Base-by-base conservation (phyloP, 2,329 filamentous ascomycete species). In the Pezizomycotina sp. region DNA sequence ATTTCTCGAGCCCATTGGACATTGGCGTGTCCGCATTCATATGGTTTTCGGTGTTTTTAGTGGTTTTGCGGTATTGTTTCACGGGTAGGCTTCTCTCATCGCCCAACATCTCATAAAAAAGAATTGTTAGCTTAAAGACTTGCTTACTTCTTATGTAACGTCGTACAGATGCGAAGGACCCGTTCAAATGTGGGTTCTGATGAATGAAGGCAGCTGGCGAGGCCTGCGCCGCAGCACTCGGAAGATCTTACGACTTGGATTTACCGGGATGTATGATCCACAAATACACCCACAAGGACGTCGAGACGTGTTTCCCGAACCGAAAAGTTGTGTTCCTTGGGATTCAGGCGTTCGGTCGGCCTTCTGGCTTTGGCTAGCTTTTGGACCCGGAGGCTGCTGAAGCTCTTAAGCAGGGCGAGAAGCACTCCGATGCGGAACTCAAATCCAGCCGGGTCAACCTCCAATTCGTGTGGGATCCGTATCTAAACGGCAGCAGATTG, bases 381-480 rank as follows among this genome's bases (percentile, higher is more conserved):
- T n/a, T n/a, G n/a, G 46, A 53, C 18, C 53, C 56, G 19, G 52
- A 58, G 10, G 46, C 52, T 2, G 53, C 55, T 13, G 55, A 59
- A 10, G 13, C 14, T 42, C 47, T 58, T n/a, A 50, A 52, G 10
- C 38, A 46, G 3, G 48, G 51, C 18, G 50, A 57, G 25, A 62
- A 63, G 35, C 64, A 67, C 43, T 50, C 52, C 10, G 58, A 68
- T 50, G 50, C 66, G 5, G 53, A 56, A 3, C 61, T 66, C 36
- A 53, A 55, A 4, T 58, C 59, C 2, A 56, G 57, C 9, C 60
- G 58, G n/a, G 58, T 68, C 2, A 59, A 51, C 18, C 47, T 74
- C 16, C 57, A 66, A 29, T 74, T 72, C 44, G 52, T 72, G 7
- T 76, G 69, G 69, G 71, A 77, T 52, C 71, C 72, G 0, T 73